These are phyloP conservation scores for Salix udensis DNA, from an alignment of 345 rosid genomes.

Conservation along the genomic window DNA sequence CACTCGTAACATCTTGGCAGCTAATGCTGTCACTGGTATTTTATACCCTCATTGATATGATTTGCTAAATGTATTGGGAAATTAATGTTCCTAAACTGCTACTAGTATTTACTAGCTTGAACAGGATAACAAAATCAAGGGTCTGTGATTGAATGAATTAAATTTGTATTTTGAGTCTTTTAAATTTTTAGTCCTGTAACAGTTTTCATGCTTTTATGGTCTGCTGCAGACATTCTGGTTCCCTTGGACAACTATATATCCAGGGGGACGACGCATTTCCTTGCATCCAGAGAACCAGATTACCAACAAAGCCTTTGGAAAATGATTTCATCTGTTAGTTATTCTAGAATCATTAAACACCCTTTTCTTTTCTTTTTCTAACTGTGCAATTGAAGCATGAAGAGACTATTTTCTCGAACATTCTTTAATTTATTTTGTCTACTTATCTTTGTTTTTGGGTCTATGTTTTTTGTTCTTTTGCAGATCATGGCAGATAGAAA, in stretches of 20 bases:
- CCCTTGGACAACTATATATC: constrained; percentile 96
- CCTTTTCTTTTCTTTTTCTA: neutral
- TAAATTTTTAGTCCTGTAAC: neutral
- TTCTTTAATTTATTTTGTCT: neutral
- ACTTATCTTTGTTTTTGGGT: neutral
- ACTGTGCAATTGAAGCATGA: neutral
- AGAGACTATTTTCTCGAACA: neutral
- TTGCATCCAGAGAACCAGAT: constrained; percentile 82
- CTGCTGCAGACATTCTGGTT: constrained; percentile 76
- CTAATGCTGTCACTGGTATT: neutral
- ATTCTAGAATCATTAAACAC: neutral
- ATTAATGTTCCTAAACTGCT: neutral
- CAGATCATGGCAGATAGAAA: constrained; percentile 82
- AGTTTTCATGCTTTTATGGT: constrained; percentile 8
- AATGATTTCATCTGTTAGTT: constrained; percentile 87
- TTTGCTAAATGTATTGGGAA: neutral
- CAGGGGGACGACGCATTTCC: constrained; percentile 87
- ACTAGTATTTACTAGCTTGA: neutral
- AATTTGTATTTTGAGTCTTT: neutral
- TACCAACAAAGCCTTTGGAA: constrained; percentile 95
- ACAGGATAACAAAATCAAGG: neutral
- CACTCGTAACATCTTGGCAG: neutral
- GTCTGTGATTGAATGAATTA: neutral
- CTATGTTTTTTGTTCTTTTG: neutral
- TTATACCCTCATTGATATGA: neutral